Evolutionary conservation across 352 stramenopile species (phyloP), one percentile per base, ranked within the genome.

Genomic region (Ophiocytium majus): DNA sequence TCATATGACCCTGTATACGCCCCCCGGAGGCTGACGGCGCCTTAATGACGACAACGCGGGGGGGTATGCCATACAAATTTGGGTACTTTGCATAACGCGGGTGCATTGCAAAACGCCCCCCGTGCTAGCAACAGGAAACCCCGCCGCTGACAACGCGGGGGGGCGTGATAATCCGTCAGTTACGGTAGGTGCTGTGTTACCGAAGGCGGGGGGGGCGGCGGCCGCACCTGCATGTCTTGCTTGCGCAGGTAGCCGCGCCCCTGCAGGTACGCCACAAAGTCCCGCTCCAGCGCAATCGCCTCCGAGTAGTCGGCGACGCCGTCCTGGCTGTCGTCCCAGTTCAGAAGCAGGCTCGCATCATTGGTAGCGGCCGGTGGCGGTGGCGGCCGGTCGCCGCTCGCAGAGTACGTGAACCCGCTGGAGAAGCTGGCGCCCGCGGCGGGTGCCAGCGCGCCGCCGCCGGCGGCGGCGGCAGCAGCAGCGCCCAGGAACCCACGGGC

Each of bases 401-500:
- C 66, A 17, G 35, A 78, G 35, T 43, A 78, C 5, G 66, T 78
- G 66, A 43, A 78, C 5, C 32, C 32, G 66, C 66, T 78, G 5
- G 32, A 5, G 14, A 78, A 78, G 5, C 5, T 78, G n/a, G 5
- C 14, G 32, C 14, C 32, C 66, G 35, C 5, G 66, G 5, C 14
- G 66, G 5, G 17, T 43, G 66, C 43, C 14, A 57, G 5, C 43
- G 14, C 14, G 5, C 5, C 5, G 43, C 43, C 14, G 5, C 43
- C 43, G 5, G 43, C 43, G 5, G 43, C 43, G 43, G 43, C 43
- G 5, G 43, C 43, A 14, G 43, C 14, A 57, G 43, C 43, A 5
- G 43, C 14, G 5, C 43, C 43, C 14, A n/a, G n/a, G n/a, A n/a
- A n/a, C n/a, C n/a, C n/a, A n/a, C n/a, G n/a, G n/a, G n/a, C n/a